Percentiles rank a stretch among this genome's conserved stretches.
phyloP scores from a whole-genome alignment of 2,329 filamentous ascomycete genomes.

The Clonostachys solani region DNA sequence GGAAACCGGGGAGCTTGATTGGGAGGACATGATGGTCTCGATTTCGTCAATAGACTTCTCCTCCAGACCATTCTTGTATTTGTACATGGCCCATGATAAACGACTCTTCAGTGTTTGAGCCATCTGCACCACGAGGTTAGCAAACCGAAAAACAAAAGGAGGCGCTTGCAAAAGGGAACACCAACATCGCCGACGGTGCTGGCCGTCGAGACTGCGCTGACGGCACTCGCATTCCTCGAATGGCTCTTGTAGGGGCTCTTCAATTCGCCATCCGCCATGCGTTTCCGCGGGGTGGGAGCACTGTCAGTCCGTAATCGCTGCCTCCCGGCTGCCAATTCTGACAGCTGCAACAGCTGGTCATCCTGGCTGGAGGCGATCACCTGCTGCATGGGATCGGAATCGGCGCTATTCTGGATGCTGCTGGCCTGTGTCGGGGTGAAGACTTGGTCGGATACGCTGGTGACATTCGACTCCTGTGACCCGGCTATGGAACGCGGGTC shows the following conservation, averaged over 20 bases:
- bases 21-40: constrained; percentile 67
- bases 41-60: constrained; percentile 72
- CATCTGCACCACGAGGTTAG: constrained; percentile 42
- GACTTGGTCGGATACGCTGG: constrained; percentile 16
- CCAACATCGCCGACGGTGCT: constrained; percentile 75
- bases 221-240: constrained; percentile 67
- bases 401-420: constrained; percentile 11
- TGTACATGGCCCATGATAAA: constrained; percentile 89
- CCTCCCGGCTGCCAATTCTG: constrained; percentile 50
- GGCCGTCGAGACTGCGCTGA: constrained; percentile 55
- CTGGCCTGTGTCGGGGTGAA: constrained; percentile 11
- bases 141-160: background rate
- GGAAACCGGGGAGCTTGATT: constrained; percentile 59
- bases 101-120: constrained; percentile 78
- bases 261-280: constrained; percentile 71
- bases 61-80: constrained; percentile 88
- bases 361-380: constrained; percentile 38
- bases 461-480: constrained; percentile 18
- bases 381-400: constrained; percentile 5
- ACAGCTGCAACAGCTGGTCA: constrained; percentile 54
- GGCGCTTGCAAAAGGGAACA: constrained; percentile 15
- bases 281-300: constrained; percentile 51
- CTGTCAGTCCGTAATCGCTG: constrained; percentile 37
- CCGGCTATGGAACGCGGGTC: constrained; percentile 6
- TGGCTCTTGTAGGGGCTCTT: constrained; percentile 61